A percentile compares a stretch with the other conserved stretches of the same genome.
phyloP scores from a whole-genome alignment of 2,329 filamentous ascomycete genomes.

The Diaporthe sp. region DNA sequence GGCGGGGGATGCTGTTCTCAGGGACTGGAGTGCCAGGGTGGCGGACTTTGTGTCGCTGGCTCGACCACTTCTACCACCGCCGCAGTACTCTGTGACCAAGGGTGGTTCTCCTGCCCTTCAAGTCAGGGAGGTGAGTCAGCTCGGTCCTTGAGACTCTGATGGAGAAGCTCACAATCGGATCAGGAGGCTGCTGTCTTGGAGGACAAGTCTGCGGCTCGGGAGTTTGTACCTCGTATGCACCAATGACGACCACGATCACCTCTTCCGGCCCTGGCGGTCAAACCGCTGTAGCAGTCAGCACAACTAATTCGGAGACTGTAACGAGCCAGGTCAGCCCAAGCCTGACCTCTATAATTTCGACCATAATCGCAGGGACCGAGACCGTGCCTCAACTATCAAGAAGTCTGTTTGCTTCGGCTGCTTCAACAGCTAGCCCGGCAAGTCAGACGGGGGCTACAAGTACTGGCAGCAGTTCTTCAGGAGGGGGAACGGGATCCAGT shows the following conservation, averaged over 20 bases:
- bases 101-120: background rate
- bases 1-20: conserved; percentile 2
- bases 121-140: background rate
- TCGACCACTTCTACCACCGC: background rate
- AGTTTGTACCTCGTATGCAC: background rate
- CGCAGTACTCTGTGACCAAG: background rate
- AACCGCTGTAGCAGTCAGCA: background rate
- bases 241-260: background rate
- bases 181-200: background rate
- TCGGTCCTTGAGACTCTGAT: too few species aligned
- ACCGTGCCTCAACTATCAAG: background rate
- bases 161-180: background rate
- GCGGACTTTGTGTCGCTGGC: background rate
- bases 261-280: background rate
- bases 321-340: background rate
- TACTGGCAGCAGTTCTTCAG: background rate
- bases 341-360: background rate
- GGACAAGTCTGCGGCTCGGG: background rate
- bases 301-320: background rate
- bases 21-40: background rate
- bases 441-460: background rate
- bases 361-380: background rate
- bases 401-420: background rate
- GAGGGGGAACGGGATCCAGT: background rate
- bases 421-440: background rate